These are phyloP conservation scores for Plectosphaerella sp. DNA, from an alignment of 2,329 filamentous ascomycete genomes.

Conservation along the genomic window DNA sequence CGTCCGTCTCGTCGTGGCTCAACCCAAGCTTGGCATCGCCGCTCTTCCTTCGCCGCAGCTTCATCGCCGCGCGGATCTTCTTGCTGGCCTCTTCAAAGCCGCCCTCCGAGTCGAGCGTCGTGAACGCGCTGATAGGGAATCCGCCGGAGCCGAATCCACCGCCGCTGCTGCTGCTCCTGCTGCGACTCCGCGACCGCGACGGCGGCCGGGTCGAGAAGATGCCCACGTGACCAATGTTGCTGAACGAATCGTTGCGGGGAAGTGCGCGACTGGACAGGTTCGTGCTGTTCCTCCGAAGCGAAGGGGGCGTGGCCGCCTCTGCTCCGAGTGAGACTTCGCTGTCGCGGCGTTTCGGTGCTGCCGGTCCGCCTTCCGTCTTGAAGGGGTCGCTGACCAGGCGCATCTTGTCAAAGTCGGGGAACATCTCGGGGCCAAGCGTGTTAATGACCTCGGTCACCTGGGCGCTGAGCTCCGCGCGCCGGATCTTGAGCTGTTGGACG, in stretches of 20 bases:
- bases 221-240: constrained; percentile 79
- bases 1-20: constrained; percentile 27
- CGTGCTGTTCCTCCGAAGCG: constrained; percentile 43
- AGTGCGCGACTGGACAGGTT: constrained; percentile 49
- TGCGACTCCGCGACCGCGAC: constrained; percentile 71
- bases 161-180: constrained; percentile 64
- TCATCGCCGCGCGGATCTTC: constrained; percentile 83
- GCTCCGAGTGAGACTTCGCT: constrained; percentile 43
- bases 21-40: constrained; percentile 26
- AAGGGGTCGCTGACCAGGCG: constrained; percentile 61
- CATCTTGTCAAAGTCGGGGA: constrained; percentile 85
- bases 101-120: constrained; percentile 58
- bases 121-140: constrained; percentile 69
- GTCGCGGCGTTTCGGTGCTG: constrained; percentile 31
- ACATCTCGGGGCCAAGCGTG: constrained; percentile 90
- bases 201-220: constrained; percentile 86
- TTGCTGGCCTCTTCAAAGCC: constrained; percentile 78
- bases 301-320: constrained; percentile 32
- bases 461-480: constrained; percentile 68
- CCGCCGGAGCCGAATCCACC: constrained; percentile 56
- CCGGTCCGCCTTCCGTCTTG: constrained; percentile 26
- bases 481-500: constrained; percentile 70
- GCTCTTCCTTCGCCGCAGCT: constrained; percentile 53
- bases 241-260: constrained; percentile 90
- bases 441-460: constrained; percentile 93